Evolutionary conservation across 495 filamentous ascomycete species (phyloP), one percentile per base, ranked within the genome.

Genomic region (Penicillium malachiteum): DNA sequence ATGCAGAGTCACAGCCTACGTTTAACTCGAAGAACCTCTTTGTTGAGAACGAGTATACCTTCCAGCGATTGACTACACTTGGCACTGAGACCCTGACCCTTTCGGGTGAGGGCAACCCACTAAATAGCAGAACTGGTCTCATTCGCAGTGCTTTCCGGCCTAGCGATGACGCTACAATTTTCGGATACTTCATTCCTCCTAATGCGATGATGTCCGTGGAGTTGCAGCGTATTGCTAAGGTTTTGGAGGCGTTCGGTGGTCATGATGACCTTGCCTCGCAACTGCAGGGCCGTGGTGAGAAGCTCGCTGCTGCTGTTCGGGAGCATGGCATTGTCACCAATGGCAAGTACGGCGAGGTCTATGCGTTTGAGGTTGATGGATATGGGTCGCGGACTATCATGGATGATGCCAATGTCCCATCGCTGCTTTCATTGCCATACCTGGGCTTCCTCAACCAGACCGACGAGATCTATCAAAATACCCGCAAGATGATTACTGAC

Each of bases 341-440:
- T 63, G 81, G 86, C 58, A 86, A 81, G 40, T 96, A 87, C 58
- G 95, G 95, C 31, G 76, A 88, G 17, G 94, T 99, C 4, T 99
- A 96, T 67, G 94, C 94, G 6, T 99, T 88, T 66, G 94, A 99
- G 71, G 91, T 97, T 12, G 94, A 99, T 67, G 94, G 94, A 1
- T 99, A 94, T 61, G 95, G 94, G 44, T 92, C 89, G 11, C 79
- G 84, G 5, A 88, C 96, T 48, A 70, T 98, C 32, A 97, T 98
- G 94, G 94, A 99, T 60, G 94, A 99, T 67, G 94, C 94, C 11
- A 99, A 99, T 60, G 82, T 97, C 37, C 94, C 94, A 1, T 96
- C 91, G 0, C 73, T 99, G 9, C 78, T 99, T 1, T 85, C 92
- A 16, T 78, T 99, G 10, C 94, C 94, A 2, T 75, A 92, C 18